Evolutionary conservation across 2,329 filamentous ascomycete genomes (phyloP).

Genomic region (Fusarium citri): DNA sequence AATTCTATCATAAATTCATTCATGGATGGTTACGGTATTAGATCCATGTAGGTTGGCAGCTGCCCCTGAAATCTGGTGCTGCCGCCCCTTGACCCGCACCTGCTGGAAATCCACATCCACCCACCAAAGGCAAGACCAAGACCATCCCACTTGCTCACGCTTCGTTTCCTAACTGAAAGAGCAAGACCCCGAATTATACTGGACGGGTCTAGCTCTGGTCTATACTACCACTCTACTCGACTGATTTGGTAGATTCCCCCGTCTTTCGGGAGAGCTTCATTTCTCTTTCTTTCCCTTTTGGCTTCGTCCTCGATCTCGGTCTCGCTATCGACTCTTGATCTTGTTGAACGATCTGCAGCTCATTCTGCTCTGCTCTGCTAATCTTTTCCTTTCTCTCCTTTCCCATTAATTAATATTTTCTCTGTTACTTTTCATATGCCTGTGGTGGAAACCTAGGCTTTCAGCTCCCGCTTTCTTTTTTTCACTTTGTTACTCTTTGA

Average conservation of each 20-base stretch:
- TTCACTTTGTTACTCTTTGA: slow-evolving; percentile 19
- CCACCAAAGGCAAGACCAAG: not conserved
- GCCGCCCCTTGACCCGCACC: slow-evolving; percentile 38
- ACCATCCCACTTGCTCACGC: slow-evolving; percentile 11
- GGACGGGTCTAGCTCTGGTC: slow-evolving; percentile 27
- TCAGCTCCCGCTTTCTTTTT: slow-evolving; percentile 8
- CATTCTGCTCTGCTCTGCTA: slow-evolving; percentile 7
- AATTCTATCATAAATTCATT: slow-evolving; percentile 6
- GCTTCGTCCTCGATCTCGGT: slow-evolving; percentile 6
- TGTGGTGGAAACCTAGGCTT: slow-evolving; percentile 6
- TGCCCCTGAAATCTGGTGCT: slow-evolving; percentile 45
- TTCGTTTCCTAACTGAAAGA: slow-evolving; percentile 25
- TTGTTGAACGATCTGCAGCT: slow-evolving; percentile 19
- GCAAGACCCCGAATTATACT: slow-evolving; percentile 41
- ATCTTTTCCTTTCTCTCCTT: slow-evolving; percentile 29
- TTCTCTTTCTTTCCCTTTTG: slow-evolving; percentile 27
- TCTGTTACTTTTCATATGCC: slow-evolving; percentile 10
- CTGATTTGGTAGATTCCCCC: slow-evolving; percentile 38
- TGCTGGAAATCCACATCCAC: slow-evolving; percentile 10
- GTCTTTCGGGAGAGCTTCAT: slow-evolving; percentile 39
- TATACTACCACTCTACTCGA: slow-evolving; percentile 13
- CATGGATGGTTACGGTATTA: slow-evolving; percentile 10
- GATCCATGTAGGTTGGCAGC: slow-evolving; percentile 34
- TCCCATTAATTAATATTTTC: slow-evolving; percentile 15
- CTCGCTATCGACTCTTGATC: slow-evolving; percentile 9